Percentiles rank a stretch among this genome's conserved stretches.
Conservation (phyloP, 345 rosid genomes). For the Pistacia atlantica region DNA sequence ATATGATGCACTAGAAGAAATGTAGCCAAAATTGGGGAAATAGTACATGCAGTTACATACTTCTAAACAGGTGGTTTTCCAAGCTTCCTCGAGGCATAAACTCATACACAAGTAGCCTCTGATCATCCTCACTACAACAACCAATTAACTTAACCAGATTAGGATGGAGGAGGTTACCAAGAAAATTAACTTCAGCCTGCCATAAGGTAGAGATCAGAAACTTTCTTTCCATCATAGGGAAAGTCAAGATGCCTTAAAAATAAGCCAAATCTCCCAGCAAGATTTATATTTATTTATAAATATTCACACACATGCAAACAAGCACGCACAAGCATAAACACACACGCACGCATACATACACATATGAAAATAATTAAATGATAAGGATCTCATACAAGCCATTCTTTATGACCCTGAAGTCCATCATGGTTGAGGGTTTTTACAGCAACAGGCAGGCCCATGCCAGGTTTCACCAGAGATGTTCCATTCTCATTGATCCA, state of each 20-base stretch:
- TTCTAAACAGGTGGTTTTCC: too few relatives aligned
- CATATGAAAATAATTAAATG: background rate
- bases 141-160: slow-evolving; percentile 24
- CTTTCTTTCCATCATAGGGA: slow-evolving; percentile 1
- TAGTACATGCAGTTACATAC: background rate
- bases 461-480: slow-evolving; percentile 40
- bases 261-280: slow-evolving; percentile 1
- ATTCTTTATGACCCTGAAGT: slow-evolving; percentile 63
- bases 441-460: slow-evolving; percentile 49
- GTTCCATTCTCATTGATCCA: slow-evolving; percentile 49
- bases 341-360: too few relatives aligned
- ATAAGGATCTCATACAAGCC: slow-evolving; percentile 48
- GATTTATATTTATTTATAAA: background rate
- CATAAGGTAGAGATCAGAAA: background rate
- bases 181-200: slow-evolving; percentile 64
- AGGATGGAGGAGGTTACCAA: slow-evolving; percentile 55
- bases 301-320: too few relatives aligned
- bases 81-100: too few relatives aligned
- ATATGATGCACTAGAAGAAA: slow-evolving; percentile 12
- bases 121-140: too few relatives aligned
- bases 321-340: too few relatives aligned
- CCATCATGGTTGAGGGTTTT: slow-evolving; percentile 57
- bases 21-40: slow-evolving; percentile 4
- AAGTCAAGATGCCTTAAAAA: background rate
- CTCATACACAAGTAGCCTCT: too few relatives aligned